Percentiles rank a stretch among this genome's conserved stretches.
These are phyloP conservation scores for Saturnispora bothae DNA, from an alignment of 805 yeast genomes.

Conservation along the genomic window DNA sequence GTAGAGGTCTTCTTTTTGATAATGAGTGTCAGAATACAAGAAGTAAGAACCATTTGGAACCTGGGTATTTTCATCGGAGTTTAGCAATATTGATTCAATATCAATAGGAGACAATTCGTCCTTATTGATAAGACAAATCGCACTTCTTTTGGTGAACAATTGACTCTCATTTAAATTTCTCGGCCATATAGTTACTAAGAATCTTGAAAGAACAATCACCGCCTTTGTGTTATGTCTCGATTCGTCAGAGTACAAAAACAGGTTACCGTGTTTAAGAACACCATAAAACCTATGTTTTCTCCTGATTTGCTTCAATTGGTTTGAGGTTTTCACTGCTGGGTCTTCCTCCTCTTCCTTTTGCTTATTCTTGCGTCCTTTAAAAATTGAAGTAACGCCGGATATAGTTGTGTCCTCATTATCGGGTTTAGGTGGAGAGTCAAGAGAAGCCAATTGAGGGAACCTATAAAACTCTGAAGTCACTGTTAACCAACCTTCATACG, in stretches of 20 bases:
- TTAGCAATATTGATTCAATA: conserved; percentile 19
- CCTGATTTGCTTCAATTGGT: conserved; percentile 29
- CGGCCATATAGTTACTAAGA: conserved; percentile 80
- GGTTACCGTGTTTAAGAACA: conserved; percentile 74
- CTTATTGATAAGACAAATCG: conserved; percentile 60
- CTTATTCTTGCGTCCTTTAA: conserved; percentile 5
- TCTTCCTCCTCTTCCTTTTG: conserved; percentile 13
- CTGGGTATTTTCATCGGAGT: conserved; percentile 16
- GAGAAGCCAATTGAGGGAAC: conserved; percentile 31
- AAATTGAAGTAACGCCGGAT: conserved; percentile 1
- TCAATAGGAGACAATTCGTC: conserved; percentile 11
- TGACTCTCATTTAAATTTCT: conserved; percentile 61
- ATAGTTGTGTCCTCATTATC: conserved; percentile 2
- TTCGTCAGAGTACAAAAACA: conserved; percentile 74
- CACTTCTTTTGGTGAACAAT: conserved; percentile 67
- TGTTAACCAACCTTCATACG: conserved; percentile 66
- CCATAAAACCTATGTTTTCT: conserved; percentile 57
- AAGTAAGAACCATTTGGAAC: conserved; percentile 38
- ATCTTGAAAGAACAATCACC: conserved; percentile 65
- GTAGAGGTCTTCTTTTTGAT: conserved; percentile 89
- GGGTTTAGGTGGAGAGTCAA: conserved; percentile 10
- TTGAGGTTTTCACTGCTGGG: conserved; percentile 26
- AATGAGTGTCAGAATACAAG: conserved; percentile 66
- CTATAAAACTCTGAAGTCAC: conserved; percentile 72
- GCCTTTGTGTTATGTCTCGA: conserved; percentile 55